These are phyloP conservation scores for Primulina huaijiensis DNA, from an alignment of 257 asterid genomes.

Conservation along the genomic window DNA sequence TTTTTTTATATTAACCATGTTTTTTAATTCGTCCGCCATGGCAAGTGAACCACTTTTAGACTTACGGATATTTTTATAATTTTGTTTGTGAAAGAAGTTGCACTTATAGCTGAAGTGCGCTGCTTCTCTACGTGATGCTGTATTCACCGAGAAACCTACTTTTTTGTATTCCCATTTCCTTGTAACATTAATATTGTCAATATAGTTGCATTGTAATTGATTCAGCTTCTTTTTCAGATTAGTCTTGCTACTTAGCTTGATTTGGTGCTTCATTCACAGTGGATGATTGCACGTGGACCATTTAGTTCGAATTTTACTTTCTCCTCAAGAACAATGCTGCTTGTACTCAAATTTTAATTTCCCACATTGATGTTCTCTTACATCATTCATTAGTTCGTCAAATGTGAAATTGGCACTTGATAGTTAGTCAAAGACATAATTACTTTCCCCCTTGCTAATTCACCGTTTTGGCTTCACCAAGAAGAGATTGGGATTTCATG, in stretches of 20 bases:
- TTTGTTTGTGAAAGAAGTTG: constrained; percentile 5
- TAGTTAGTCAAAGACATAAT: neutral
- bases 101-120: constrained; percentile 21
- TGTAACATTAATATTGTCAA: neutral
- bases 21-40: constrained; percentile 6
- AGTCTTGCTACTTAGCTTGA: neutral
- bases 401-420: neutral
- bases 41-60: constrained; percentile 16
- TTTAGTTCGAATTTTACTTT: neutral
- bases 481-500: neutral
- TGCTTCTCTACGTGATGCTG: neutral
- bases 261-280: neutral
- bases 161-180: neutral
- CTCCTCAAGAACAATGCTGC: neutral
- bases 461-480: neutral
- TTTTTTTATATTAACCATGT: constrained; percentile 7
- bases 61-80: constrained; percentile 2
- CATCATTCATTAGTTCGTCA: neutral
- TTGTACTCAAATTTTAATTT: neutral
- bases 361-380: neutral
- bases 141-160: neutral
- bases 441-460: neutral
- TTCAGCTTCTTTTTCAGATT: constrained; percentile 9
- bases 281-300: neutral
- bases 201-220: neutral